Evolutionary conservation across 202 grass and related monocot genomes (phyloP).

Genomic region (Saccharum hybrid): DNA sequence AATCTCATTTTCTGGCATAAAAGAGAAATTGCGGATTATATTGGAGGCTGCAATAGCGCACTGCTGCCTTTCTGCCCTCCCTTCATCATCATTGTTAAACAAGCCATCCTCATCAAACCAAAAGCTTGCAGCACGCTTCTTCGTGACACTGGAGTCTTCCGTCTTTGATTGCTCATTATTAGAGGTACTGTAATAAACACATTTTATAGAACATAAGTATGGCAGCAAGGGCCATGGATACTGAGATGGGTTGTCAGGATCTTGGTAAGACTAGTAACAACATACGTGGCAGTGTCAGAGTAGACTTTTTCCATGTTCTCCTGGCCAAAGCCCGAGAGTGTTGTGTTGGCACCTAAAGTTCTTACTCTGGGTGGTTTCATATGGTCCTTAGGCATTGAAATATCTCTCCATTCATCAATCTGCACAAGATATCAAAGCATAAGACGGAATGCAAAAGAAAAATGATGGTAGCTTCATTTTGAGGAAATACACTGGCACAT

Average conservation of each 20-base stretch:
- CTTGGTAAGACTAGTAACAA: conserved; percentile 34
- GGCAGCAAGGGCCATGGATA: conserved; percentile 3
- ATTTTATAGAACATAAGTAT: conserved; percentile 46
- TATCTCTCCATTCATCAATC: conserved; percentile 97
- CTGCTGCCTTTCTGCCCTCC: conserved; percentile 80
- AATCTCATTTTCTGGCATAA: conserved; percentile 98
- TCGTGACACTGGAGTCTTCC: conserved; percentile 52
- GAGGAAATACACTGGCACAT: background rate
- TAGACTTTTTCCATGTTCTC: conserved; percentile 67
- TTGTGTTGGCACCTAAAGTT: conserved; percentile 67
- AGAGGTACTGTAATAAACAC: conserved; percentile 50
- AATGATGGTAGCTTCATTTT: background rate
- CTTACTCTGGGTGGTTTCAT: conserved; percentile 71
- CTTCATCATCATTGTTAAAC: conserved; percentile 95
- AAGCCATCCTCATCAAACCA: conserved; percentile 92
- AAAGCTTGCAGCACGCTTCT: conserved; percentile 64
- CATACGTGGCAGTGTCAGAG: conserved; percentile 59
- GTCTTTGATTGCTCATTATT: conserved; percentile 61
- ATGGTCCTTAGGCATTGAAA: conserved; percentile 79
- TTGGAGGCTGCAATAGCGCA: conserved; percentile 92
- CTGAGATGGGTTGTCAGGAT: conserved; percentile 29
- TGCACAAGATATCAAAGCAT: conserved; percentile 50
- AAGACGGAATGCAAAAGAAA: background rate
- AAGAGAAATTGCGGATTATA: conserved; percentile 98
- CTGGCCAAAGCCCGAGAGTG: conserved; percentile 82